These are phyloP conservation scores for Phytophthora sojae DNA, from an alignment of 352 stramenopile genomes.

Conservation along the genomic window DNA sequence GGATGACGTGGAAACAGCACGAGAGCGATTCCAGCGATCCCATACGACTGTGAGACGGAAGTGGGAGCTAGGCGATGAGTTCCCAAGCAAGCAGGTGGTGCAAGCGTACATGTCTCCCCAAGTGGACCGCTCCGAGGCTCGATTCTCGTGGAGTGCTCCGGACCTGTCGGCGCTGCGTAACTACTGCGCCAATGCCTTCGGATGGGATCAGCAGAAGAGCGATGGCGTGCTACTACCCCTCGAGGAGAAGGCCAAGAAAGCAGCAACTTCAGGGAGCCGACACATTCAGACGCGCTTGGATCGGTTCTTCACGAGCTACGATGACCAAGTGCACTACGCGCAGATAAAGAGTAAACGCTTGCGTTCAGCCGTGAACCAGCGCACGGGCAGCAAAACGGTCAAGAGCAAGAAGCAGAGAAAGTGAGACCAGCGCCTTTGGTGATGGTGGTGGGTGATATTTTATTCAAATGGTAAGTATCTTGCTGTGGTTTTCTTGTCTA, in stretches of 20 bases:
- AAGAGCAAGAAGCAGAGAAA: conserved; percentile 34
- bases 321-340: conserved; percentile 96
- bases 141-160: conserved; percentile 94
- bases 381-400: conserved; percentile 20
- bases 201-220: conserved; percentile 94
- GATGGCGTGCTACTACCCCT: conserved; percentile 92
- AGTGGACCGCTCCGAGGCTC: conserved; percentile 77
- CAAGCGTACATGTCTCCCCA: conserved; percentile 95
- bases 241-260: conserved; percentile 57
- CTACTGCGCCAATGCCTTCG: conserved; percentile 92
- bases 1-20: conserved; percentile 49
- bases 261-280: conserved; percentile 34
- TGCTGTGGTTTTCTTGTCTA: conserved; percentile 6
- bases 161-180: conserved; percentile 86
- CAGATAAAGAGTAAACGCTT: conserved; percentile 92
- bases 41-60: conserved; percentile 91
- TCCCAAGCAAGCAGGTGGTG: conserved; percentile 93
- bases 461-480: conserved; percentile 22
- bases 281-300: conserved; percentile 93
- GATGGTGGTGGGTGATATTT: neutral
- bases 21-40: conserved; percentile 91
- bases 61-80: conserved; percentile 94
- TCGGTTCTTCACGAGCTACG: conserved; percentile 96
- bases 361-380: conserved; percentile 73
- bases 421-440: conserved; percentile 5